Evolutionary conservation across 371 early-diverging fungal genomes (phyloP), one percentile per base, ranked within the genome.

Genomic region (Mucor racemosus): DNA sequence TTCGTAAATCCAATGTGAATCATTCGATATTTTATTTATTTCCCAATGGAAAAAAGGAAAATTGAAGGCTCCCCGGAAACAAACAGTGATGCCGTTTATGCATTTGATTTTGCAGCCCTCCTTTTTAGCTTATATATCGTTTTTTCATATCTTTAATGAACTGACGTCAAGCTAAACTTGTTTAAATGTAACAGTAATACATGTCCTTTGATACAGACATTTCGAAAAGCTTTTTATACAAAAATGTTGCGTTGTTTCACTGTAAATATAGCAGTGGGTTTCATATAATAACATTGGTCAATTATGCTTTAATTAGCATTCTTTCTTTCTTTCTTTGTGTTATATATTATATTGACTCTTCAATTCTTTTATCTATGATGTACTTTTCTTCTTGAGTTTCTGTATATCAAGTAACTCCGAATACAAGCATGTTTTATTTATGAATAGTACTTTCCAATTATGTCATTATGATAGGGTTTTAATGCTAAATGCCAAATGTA

Each of bases 391-490:
- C 44, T n/a, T 44, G 44, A 44, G 17, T n/a, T 26, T 50, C 50
- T 50, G 26, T n/a, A 5, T 50, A 11, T n/a, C 17, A 44, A 17
- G 44, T 6, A 44, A 44, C 44, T 44, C 44, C 44, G 44, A 44
- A 26, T 50, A 9, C 11, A 19, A 44, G 21, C 50, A 50, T 50
- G 26, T n/a, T 17, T 44, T 44, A 15, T 17, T 44, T 15, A 9
- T 38, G 38, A 38, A 38, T 9, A 9, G 10, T 44, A n/a, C 7
- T 17, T 53, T 55, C 35, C 39, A 35, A 19, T 38, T 63, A 64
- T 64, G 64, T 64, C 64, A 64, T 64, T 31, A 64, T 64, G 64
- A 64, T 50, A 50, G 21, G 50, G 50, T 50, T 50, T 21, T 50
- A 19, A 50, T 50, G 50, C 50, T 50, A 50, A 50, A 8, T 8